Conservation (phyloP, 768 basidiomycete genomes). For the Strobilomyces echinocephalus region DNA sequence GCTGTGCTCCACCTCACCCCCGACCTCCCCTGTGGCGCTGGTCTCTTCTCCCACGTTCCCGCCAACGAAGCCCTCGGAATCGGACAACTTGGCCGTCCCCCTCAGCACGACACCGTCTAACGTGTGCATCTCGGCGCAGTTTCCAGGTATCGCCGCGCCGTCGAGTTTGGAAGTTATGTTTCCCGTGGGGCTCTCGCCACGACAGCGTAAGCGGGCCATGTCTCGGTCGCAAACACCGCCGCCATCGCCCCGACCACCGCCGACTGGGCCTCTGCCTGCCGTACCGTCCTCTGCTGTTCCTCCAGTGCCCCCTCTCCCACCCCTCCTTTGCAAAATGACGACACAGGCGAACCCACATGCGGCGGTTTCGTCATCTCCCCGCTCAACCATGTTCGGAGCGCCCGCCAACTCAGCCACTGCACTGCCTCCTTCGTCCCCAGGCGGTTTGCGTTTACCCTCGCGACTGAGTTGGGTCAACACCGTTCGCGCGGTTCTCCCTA, state of each 20-base stretch:
- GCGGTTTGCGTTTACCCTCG: slow-evolving; percentile 30
- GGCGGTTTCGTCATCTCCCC: slow-evolving; percentile 6
- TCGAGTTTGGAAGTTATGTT: slow-evolving; percentile 19
- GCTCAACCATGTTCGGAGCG: slow-evolving; percentile 3
- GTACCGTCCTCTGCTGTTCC: slow-evolving; percentile 20
- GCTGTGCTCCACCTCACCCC: slow-evolving; percentile 10
- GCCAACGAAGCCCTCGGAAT: background rate
- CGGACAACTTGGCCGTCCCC: background rate
- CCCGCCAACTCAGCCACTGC: slow-evolving; percentile 7
- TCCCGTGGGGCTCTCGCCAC: slow-evolving; percentile 12
- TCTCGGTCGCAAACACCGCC: slow-evolving; percentile 27
- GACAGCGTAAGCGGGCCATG: slow-evolving; percentile 17
- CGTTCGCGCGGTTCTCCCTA: slow-evolving; percentile 25
- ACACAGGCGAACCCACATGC: slow-evolving; percentile 5
- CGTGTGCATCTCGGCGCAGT: slow-evolving; percentile 1
- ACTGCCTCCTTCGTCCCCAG: slow-evolving; percentile 25
- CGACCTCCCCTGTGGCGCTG: slow-evolving; percentile 5
- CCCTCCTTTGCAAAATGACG: slow-evolving; percentile 17
- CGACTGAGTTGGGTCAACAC: slow-evolving; percentile 27
- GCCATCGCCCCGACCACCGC: slow-evolving; percentile 25
- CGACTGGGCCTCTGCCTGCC: slow-evolving; percentile 28
- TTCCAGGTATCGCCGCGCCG: slow-evolving; percentile 2
- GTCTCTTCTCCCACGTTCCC: slow-evolving; percentile 3
- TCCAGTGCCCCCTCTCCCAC: slow-evolving; percentile 27
- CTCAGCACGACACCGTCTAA: slow-evolving; percentile 1